phyloP scores from a whole-genome alignment of 192 early-diverging fungal genomes.

The Umbelopsis sp. region DNA sequence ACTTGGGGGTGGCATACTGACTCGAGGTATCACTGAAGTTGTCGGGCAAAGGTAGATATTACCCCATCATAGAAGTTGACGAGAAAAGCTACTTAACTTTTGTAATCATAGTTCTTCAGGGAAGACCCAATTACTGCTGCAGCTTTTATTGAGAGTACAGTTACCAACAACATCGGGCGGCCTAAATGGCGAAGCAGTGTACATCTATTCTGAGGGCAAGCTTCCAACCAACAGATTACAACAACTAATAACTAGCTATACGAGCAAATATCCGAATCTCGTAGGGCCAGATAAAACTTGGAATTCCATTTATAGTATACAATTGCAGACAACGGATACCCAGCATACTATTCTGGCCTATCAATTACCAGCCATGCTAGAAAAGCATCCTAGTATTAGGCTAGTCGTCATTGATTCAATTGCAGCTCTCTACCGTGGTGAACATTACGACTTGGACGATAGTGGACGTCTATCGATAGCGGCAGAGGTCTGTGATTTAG shows the following conservation, averaged over 20 bases:
- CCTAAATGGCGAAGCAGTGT: slow-evolving; percentile 51
- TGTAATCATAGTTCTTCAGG: slow-evolving; percentile 65
- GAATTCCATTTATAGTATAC: slow-evolving; percentile 61
- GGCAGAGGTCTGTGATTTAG: slow-evolving; percentile 60
- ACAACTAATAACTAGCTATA: slow-evolving; percentile 45
- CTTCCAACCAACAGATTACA: slow-evolving; percentile 67
- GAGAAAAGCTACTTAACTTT: not conserved
- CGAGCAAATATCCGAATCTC: slow-evolving; percentile 31
- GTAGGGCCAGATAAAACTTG: slow-evolving; percentile 14
- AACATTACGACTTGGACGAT: slow-evolving; percentile 34
- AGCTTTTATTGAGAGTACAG: slow-evolving; percentile 74
- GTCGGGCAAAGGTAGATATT: slow-evolving; percentile 66
- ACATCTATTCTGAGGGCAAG: slow-evolving; percentile 72
- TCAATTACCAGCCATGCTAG: slow-evolving; percentile 69
- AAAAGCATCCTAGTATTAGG: slow-evolving; percentile 49
- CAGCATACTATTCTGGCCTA: slow-evolving; percentile 75
- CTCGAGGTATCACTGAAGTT: slow-evolving; percentile 67
- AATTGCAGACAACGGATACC: slow-evolving; percentile 69
- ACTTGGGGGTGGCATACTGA: slow-evolving; percentile 62
- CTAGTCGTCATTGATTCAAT: slow-evolving; percentile 89
- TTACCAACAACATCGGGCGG: slow-evolving; percentile 67
- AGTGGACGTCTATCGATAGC: slow-evolving; percentile 41
- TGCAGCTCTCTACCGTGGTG: slow-evolving; percentile 71
- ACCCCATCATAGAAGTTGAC: not conserved
- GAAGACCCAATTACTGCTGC: slow-evolving; percentile 87